Conservation (phyloP, 345 rosid genomes). For the Rhodamnia rubescens region DNA sequence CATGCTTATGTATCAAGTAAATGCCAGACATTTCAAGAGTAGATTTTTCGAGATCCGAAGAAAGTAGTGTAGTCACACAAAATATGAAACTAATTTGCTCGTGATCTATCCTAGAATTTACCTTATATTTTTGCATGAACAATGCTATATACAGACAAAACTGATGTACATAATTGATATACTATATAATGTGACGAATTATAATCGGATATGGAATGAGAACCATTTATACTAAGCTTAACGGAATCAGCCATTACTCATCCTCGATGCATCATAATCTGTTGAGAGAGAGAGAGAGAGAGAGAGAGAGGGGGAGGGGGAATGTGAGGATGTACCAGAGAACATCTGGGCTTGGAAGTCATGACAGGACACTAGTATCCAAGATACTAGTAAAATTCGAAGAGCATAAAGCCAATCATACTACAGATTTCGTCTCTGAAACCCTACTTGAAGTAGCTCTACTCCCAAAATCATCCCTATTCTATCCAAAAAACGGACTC, state of each 20-base stretch:
- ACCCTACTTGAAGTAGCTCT: background rate
- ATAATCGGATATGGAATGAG: background rate
- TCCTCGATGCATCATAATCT: background rate
- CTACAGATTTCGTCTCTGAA: background rate
- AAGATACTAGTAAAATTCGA: background rate
- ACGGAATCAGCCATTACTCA: background rate
- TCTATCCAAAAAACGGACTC: background rate
- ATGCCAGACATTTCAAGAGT: background rate
- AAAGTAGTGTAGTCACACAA: background rate
- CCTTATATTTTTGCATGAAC: background rate
- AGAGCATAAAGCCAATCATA: background rate
- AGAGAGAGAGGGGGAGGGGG: background rate
- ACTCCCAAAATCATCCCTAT: background rate
- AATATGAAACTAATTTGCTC: background rate
- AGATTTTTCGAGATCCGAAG: background rate
- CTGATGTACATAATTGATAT: background rate
- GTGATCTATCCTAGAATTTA: background rate
- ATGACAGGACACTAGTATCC: background rate
- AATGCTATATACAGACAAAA: background rate
- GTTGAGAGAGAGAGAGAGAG: background rate
- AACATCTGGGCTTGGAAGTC: background rate
- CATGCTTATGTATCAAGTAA: background rate
- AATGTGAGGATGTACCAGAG: background rate
- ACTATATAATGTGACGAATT: background rate
- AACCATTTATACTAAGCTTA: background rate